A percentile compares a stretch with the other conserved stretches of the same genome.
These are phyloP conservation scores for Trichocladium antarcticum DNA, from an alignment of 495 filamentous ascomycete species.

Conservation along the genomic window DNA sequence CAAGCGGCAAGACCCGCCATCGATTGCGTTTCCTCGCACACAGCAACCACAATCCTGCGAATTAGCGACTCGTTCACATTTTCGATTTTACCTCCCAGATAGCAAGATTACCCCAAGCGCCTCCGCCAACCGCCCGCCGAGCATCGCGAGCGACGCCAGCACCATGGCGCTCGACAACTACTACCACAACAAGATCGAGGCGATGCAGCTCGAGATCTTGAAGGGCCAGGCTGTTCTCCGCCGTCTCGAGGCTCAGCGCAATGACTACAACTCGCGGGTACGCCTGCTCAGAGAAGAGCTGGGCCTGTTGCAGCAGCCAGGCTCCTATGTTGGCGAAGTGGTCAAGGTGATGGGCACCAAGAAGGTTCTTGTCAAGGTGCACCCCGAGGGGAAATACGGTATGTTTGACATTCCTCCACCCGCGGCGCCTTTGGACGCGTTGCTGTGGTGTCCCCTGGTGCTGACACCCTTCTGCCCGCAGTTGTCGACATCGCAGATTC, in stretches of 20 bases:
- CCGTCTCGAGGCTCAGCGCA: slow-evolving; percentile 92
- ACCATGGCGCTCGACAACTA: slow-evolving; percentile 97
- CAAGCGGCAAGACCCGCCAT: neutral
- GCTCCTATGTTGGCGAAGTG: slow-evolving; percentile 96
- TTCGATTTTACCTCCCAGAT: neutral
- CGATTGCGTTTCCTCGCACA: neutral
- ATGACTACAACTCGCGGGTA: slow-evolving; percentile 98
- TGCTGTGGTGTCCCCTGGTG: no score
- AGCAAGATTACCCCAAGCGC: neutral
- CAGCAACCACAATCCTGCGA: neutral
- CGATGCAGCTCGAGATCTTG: slow-evolving; percentile 98
- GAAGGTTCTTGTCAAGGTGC: slow-evolving; percentile 97
- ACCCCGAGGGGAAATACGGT: slow-evolving; percentile 99
- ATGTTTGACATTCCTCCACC: slow-evolving; percentile 19
- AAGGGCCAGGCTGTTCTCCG: slow-evolving; percentile 92
- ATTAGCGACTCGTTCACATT: neutral
- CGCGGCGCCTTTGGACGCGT: neutral
- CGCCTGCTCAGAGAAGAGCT: slow-evolving; percentile 92
- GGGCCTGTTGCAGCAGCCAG: slow-evolving; percentile 89
- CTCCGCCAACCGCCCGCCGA: neutral
- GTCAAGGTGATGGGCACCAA: slow-evolving; percentile 99
- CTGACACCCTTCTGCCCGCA: slow-evolving; percentile 28
- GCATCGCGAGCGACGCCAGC: slow-evolving; percentile 25
- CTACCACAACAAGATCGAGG: slow-evolving; percentile 99
- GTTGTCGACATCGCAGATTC: slow-evolving; percentile 94